phyloP scores from a whole-genome alignment of 2,329 filamentous ascomycete genomes.

The Lecanosticta acicola region DNA sequence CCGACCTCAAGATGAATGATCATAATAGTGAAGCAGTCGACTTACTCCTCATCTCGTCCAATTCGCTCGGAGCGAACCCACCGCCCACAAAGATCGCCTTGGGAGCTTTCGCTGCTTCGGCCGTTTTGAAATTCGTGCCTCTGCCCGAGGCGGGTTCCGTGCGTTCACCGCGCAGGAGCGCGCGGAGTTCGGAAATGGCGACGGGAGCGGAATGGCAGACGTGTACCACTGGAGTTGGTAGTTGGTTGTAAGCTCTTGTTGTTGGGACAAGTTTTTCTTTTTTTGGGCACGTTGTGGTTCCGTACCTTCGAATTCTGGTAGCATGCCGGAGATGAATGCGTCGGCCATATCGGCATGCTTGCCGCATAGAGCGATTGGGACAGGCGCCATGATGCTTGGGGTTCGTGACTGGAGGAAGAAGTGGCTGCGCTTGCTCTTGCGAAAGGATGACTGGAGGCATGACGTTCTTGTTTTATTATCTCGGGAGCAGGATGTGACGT shows the following conservation, averaged over 20 bases:
- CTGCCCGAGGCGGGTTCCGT: constrained; percentile 18
- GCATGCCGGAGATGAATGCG: constrained; percentile 18
- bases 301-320: constrained; percentile 22
- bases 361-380: constrained; percentile 22
- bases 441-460: neutral
- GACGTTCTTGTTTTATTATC: neutral
- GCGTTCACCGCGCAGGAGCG: constrained; percentile 16
- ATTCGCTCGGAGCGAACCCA: constrained; percentile 20
- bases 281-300: no score
- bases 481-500: neutral
- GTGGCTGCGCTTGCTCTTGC: neutral
- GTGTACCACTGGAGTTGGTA: constrained; percentile 24
- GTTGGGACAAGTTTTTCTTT: no score
- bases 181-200: constrained; percentile 17
- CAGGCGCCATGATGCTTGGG: neutral
- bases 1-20: neutral
- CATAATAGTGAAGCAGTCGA: no score
- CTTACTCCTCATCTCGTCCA: constrained; percentile 16
- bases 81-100: constrained; percentile 23
- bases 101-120: constrained; percentile 10
- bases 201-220: constrained; percentile 18
- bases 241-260: no score
- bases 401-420: neutral
- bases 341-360: constrained; percentile 20
- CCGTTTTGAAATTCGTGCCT: constrained; percentile 16